Conservation (phyloP, 352 stramenopile genomes). For the Pythium rishiriense region DNA sequence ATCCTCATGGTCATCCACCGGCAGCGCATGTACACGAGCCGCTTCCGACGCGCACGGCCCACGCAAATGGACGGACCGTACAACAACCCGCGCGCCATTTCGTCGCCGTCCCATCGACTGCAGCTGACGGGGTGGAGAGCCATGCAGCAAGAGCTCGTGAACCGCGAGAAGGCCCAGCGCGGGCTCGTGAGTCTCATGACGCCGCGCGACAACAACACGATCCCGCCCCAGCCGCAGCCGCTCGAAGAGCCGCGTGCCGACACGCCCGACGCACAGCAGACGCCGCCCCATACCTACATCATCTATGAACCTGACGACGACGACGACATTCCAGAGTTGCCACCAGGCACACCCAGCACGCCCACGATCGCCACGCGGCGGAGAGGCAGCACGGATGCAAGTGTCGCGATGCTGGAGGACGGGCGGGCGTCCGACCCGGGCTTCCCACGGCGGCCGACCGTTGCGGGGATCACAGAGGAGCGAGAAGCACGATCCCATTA, state of each 20-base stretch:
- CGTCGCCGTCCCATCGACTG: slow-evolving; percentile 66
- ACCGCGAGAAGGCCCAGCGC: slow-evolving; percentile 55
- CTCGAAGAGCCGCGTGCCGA: not conserved
- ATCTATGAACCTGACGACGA: slow-evolving; percentile 21
- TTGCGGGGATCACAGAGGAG: slow-evolving; percentile 13
- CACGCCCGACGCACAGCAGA: not conserved
- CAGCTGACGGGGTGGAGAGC: slow-evolving; percentile 61
- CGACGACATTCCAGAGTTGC: slow-evolving; percentile 28
- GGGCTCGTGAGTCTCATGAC: slow-evolving; percentile 41
- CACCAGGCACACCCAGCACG: slow-evolving; percentile 11
- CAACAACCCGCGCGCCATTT: slow-evolving; percentile 71
- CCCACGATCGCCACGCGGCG: slow-evolving; percentile 12
- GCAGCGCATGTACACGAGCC: slow-evolving; percentile 39
- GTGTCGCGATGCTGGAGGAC: slow-evolving; percentile 29
- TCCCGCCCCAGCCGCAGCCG: slow-evolving; percentile 7
- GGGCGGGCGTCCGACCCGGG: slow-evolving; percentile 13
- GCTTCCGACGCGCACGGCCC: slow-evolving; percentile 18
- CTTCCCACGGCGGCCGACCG: slow-evolving; percentile 2
- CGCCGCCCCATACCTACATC: slow-evolving; percentile 9
- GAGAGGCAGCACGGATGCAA: slow-evolving; percentile 25
- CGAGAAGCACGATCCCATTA: slow-evolving; percentile 12
- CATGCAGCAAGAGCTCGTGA: slow-evolving; percentile 55
- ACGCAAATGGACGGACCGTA: slow-evolving; percentile 46
- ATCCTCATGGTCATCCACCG: slow-evolving; percentile 63
- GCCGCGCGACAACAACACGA: slow-evolving; percentile 22